Base-by-base conservation (phyloP, 2,329 filamentous ascomycete genomes). In the Conoideocrella luteorostrata region DNA sequence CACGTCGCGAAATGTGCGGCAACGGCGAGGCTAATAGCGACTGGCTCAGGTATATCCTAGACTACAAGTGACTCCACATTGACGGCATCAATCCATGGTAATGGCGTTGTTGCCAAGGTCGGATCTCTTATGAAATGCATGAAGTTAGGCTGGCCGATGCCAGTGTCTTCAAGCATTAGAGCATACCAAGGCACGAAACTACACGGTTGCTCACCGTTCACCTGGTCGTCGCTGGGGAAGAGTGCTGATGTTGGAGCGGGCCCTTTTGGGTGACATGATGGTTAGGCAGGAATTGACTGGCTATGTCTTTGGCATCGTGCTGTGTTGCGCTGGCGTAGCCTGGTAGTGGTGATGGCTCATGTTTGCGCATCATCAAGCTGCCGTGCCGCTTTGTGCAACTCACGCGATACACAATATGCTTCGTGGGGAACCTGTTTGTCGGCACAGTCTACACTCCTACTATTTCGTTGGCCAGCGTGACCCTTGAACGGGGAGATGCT, bases 141-240 rank as follows among this genome's bases (percentile, higher is more conserved):
- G 49, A 75, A 78, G 0, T 64, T 64, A 4, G 60, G 56, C 52
- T 77, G 66, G 42, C 70, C 64, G 47, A 78, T 72, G 3, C 68
- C 71, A 12, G 59, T 58, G 11, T 65, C 52, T n/a, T 58, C 61
- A 0, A 79, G 61, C 1, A 70, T 55, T 0, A 74, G 74, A 0
- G 74, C 64, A 52, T 78, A 78, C 1, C 71, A 74, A n/a, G 68
- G 65, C 4, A 77, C 60, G 49, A 78, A 77, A 0, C 74, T 75
- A 11, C 74, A 63, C 1, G 58, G 53, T 41, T 70, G 70, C 24
- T 66, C 61, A 23, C 67, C 62, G 1, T n/a, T n/a, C n/a, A n/a
- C n/a, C n/a, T n/a, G 75, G 74, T 10, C 75, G 66, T 3, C 74
- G 60, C 45, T 78, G 75, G 0, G 73, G 71, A 4, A 78, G n/a